Conservation (phyloP, 2,329 filamentous ascomycete genomes). For the Aulographum hederae region DNA sequence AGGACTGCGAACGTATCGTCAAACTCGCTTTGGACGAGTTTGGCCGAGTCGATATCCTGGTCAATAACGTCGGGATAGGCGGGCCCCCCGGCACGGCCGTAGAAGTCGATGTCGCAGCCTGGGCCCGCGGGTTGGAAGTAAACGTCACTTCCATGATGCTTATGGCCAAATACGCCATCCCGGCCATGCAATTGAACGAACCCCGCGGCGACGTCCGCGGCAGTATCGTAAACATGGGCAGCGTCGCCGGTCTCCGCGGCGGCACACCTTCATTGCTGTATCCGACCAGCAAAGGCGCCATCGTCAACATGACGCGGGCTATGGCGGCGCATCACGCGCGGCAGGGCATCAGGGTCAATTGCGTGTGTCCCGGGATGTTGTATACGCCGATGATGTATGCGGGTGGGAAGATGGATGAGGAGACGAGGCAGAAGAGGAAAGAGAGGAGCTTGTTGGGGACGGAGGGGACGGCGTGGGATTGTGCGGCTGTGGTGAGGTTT, state of each 20-base stretch:
- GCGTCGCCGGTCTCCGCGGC: slow-evolving; percentile 37
- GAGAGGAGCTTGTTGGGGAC: slow-evolving; percentile 32
- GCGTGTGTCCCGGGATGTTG: slow-evolving; percentile 36
- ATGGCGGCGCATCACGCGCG: slow-evolving; percentile 36
- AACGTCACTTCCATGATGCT: slow-evolving; percentile 49
- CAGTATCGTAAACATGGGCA: slow-evolving; percentile 43
- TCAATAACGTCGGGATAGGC: slow-evolving; percentile 46
- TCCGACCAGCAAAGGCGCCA: slow-evolving; percentile 33
- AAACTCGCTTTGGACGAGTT: slow-evolving; percentile 27
- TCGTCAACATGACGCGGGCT: slow-evolving; percentile 37
- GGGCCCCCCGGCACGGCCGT: slow-evolving; percentile 41
- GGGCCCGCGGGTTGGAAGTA: slow-evolving; percentile 37
- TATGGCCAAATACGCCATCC: slow-evolving; percentile 43
- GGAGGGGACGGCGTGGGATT: slow-evolving; percentile 37
- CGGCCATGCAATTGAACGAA: slow-evolving; percentile 37
- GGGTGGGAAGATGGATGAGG: slow-evolving; percentile 28
- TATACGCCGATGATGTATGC: slow-evolving; percentile 38
- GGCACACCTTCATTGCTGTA: slow-evolving; percentile 35
- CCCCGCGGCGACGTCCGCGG: slow-evolving; percentile 24
- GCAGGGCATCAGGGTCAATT: slow-evolving; percentile 34
- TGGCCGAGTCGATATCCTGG: slow-evolving; percentile 41
- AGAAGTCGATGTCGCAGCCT: slow-evolving; percentile 40
- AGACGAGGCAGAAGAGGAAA: slow-evolving; percentile 28
- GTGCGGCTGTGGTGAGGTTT: slow-evolving; percentile 31
- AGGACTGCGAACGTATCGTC: slow-evolving; percentile 29